Percentiles rank a stretch among this genome's conserved stretches.
Conservation (phyloP, 176 grass and related monocot species). For the Musa acuminata region DNA sequence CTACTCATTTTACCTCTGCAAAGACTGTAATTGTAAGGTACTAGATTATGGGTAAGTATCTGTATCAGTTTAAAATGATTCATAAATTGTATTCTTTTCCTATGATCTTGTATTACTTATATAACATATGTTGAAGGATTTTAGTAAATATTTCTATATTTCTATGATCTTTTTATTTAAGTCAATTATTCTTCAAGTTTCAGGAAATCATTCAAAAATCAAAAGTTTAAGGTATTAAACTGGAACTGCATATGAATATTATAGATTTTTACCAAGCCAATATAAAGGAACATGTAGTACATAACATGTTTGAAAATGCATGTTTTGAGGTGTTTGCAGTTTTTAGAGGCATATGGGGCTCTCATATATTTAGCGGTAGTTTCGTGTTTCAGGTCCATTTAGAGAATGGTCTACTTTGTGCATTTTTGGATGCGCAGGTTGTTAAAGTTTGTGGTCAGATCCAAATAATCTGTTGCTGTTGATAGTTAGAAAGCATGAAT, state of each 20-base stretch:
- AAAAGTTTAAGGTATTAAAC: neutral
- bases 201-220: neutral
- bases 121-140: neutral
- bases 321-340: neutral
- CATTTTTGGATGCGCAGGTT: neutral
- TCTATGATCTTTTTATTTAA: neutral
- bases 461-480: no score
- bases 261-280: neutral
- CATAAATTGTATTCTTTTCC: neutral
- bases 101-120: neutral
- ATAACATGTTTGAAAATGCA: neutral
- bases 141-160: neutral
- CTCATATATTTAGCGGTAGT: no score
- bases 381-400: no score
- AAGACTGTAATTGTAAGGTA: constrained; percentile 73
- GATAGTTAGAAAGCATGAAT: no score
- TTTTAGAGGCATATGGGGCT: no score
- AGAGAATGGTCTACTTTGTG: no score
- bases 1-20: constrained; percentile 89
- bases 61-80: neutral
- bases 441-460: no score
- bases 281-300: neutral
- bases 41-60: constrained; percentile 56
- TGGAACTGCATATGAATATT: neutral
- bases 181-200: neutral